phyloP scores from a whole-genome alignment of 2,329 filamentous ascomycete species.

The Orbilia javanica region DNA sequence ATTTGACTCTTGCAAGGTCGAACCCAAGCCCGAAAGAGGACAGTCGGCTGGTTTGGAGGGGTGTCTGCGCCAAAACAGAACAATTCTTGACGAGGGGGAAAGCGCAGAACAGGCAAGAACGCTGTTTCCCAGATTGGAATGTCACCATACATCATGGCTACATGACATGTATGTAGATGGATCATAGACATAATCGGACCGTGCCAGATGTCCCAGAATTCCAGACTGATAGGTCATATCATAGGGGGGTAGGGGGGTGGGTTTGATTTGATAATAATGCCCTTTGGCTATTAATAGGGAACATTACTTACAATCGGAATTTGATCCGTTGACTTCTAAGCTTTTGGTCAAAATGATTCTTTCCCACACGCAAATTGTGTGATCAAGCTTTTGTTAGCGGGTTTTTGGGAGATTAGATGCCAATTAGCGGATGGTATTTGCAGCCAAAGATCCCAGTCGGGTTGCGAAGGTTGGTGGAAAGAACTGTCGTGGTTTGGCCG shows the following conservation, averaged over 20 bases:
- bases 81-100: conserved; percentile 12
- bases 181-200: conserved; percentile 2
- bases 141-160: background rate
- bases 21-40: conserved; percentile 16
- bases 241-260: conserved; percentile 4
- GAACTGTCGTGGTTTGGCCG: conserved; percentile 24
- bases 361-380: background rate
- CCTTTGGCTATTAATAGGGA: conserved; percentile 32
- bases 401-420: conserved; percentile 42
- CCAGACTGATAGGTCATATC: conserved; percentile 7
- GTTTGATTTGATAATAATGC: background rate
- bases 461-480: conserved; percentile 12
- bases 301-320: conserved; percentile 33
- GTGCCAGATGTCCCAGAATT: conserved; percentile 16
- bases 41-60: background rate
- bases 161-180: background rate
- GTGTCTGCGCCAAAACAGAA: background rate
- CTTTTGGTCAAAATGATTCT: background rate
- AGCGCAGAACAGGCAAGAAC: conserved; percentile 36
- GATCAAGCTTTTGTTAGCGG: conserved; percentile 10
- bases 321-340: background rate
- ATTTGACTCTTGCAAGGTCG: background rate
- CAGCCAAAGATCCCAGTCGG: conserved; percentile 35
- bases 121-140: conserved; percentile 42
- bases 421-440: conserved; percentile 23